Evolutionary conservation across 208 protist genomes (phyloP), one percentile per base, ranked within the genome.

Genomic region (Acanthamoeba castellanii): DNA sequence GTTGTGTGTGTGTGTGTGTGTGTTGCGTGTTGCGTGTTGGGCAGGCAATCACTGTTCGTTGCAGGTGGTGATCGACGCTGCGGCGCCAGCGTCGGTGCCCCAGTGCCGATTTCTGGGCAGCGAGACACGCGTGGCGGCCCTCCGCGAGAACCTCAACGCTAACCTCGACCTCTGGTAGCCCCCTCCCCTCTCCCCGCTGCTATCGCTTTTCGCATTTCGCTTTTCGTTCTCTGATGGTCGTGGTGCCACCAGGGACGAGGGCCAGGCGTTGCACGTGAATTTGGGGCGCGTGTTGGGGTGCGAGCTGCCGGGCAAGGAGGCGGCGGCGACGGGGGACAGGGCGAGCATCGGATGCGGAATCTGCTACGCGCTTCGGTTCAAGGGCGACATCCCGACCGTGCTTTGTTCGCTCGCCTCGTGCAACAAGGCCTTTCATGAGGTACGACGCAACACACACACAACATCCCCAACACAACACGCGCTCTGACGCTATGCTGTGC

Each of bases 41-140:
- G 1, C 34, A 84, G 74, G 74, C 25, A 84, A 84, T 50, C 74
- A 84, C 13, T 84, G 74, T 22, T 84, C 74, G 47, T 34, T 84
- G 34, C 74, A 84, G 74, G 20, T 84, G 34, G 47, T 57, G 22
- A n/a, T 84, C 34, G 74, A 84, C 8, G 27, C 74, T 8, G 47
- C 42, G 7, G 16, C 34, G 20, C 74, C 74, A 2, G 13, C 47
- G 42, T 25, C 74, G 25, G 74, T 84, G 13, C 74, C 74, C 9
- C 22, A 84, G 74, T 84, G 74, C 37, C 74, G 74, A 4, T 84
- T 84, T 14, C n/a, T 84, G 74, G 74, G 74, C 13, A 47, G 42
- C 13, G 74, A 84, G 42, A 34, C 74, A 11, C 34, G 34, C 37
- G 74, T 84, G 18, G 32, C 42, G 42, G 22, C 37, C 47, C 74